phyloP scores from a whole-genome alignment of 2,329 filamentous ascomycete species.

The Colletotrichum euphorbiae region DNA sequence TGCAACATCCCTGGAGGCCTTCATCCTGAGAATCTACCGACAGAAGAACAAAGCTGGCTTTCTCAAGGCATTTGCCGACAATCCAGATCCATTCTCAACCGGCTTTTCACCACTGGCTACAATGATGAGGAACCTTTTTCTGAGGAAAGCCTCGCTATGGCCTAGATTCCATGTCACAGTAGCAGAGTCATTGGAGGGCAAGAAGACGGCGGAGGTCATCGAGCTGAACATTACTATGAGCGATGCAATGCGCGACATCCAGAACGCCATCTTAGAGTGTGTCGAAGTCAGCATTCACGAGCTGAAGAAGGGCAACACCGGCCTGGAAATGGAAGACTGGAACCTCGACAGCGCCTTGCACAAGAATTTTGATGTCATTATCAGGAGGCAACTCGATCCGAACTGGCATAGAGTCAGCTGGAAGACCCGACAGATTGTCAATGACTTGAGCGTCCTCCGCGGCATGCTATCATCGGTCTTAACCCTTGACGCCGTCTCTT shows the following conservation, averaged over 20 bases:
- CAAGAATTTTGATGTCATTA: constrained; percentile 89
- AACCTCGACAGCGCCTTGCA: constrained; percentile 93
- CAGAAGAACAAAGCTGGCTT: constrained; percentile 96
- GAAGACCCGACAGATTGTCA: constrained; percentile 94
- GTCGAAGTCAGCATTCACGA: constrained; percentile 95
- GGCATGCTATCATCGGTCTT: constrained; percentile 85
- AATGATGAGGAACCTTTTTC: constrained; percentile 92
- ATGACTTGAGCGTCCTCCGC: constrained; percentile 85
- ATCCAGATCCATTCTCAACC: constrained; percentile 87
- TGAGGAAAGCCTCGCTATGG: constrained; percentile 90
- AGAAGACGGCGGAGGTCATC: constrained; percentile 94
- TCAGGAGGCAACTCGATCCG: constrained; percentile 90
- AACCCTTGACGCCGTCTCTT: constrained; percentile 88
- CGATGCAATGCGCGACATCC: constrained; percentile 90
- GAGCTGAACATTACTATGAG: constrained; percentile 98
- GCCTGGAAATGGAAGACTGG: constrained; percentile 97
- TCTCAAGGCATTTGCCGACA: constrained; percentile 95
- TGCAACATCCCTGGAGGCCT: constrained; percentile 91
- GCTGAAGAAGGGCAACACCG: constrained; percentile 89
- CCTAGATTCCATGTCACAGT: constrained; percentile 94
- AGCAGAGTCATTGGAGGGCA: constrained; percentile 88
- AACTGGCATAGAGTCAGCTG: constrained; percentile 98
- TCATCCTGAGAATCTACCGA: constrained; percentile 92
- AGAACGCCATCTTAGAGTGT: constrained; percentile 94
- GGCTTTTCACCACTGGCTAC: constrained; percentile 89